Evolutionary conservation across 257 asterid species (phyloP).

Genomic region (Nicotiana attenuata): DNA sequence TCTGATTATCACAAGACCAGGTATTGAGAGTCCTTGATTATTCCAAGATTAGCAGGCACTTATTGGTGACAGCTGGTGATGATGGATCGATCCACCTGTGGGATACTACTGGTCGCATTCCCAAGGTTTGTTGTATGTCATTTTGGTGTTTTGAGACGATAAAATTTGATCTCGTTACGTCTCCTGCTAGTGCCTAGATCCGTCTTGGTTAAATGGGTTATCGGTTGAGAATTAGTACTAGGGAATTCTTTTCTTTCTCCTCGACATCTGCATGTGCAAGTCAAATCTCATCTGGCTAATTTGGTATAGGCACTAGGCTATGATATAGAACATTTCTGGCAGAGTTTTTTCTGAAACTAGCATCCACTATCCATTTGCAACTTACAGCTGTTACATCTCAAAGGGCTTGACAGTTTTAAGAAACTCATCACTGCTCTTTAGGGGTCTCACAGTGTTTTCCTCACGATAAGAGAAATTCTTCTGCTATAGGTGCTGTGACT

Average conservation of each 20-base stretch:
- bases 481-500: background rate
- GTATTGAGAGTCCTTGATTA: constrained; percentile 93
- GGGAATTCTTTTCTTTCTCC: background rate
- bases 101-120: constrained; percentile 97
- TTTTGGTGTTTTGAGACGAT: constrained; percentile 9
- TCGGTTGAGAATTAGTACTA: background rate
- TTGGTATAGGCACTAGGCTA: background rate
- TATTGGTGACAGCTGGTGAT: constrained; percentile 96
- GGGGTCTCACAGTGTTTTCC: background rate
- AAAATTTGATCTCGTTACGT: constrained; percentile 11
- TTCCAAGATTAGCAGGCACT: constrained; percentile 92
- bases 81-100: constrained; percentile 96
- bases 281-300: background rate
- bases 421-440: background rate
- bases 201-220: background rate
- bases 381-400: background rate
- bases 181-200: background rate
- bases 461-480: background rate
- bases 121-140: constrained; percentile 53
- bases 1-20: constrained; percentile 47
- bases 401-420: background rate
- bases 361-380: background rate
- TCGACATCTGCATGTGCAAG: background rate
- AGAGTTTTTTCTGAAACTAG: background rate
- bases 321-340: background rate